A percentile compares a stretch with the other conserved stretches of the same genome.
phyloP scores from a whole-genome alignment of 108 stramenopile genomes.

The Craspedostauros australis region DNA sequence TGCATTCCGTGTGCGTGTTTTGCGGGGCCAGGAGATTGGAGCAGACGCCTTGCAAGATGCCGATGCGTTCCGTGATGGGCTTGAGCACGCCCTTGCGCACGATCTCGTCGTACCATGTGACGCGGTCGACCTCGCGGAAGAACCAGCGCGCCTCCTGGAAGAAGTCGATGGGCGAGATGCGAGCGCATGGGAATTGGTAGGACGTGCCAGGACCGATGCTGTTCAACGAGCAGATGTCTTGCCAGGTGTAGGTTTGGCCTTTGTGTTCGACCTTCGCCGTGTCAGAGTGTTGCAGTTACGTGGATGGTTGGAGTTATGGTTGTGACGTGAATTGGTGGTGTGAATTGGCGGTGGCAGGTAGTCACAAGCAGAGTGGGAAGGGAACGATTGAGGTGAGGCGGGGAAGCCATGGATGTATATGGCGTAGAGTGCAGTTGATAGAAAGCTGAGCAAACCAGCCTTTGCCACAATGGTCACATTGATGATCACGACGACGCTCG shows the following conservation, averaged over 20 bases:
- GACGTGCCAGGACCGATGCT: conserved; percentile 7
- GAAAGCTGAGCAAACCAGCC: too few species aligned
- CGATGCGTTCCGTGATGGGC: conserved; percentile 29
- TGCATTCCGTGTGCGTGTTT: conserved; percentile 15
- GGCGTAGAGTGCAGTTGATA: too few species aligned
- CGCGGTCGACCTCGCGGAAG: conserved; percentile 21
- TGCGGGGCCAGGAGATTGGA: too few species aligned
- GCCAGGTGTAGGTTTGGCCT: conserved; percentile 21
- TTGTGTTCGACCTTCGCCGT: conserved; percentile 31
- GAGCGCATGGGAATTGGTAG: conserved; percentile 32
- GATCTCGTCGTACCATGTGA: conserved; percentile 34
- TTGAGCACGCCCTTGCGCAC: conserved; percentile 14
- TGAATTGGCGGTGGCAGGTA: too few species aligned
- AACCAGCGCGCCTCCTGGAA: conserved; percentile 41
- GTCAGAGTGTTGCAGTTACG: too few species aligned
- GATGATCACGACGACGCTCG: too few species aligned
- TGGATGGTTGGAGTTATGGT: too few species aligned
- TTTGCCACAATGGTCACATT: too few species aligned
- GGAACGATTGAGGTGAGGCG: too few species aligned
- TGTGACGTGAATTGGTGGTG: too few species aligned
- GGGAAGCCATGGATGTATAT: too few species aligned
- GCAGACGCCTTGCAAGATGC: conserved; percentile 22
- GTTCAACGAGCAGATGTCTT: conserved; percentile 30
- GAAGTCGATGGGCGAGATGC: conserved; percentile 41
- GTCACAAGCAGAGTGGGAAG: too few species aligned